These are phyloP conservation scores for Ophidiomyces ophidiicola DNA, from an alignment of 2,329 filamentous ascomycete genomes.

Conservation along the genomic window DNA sequence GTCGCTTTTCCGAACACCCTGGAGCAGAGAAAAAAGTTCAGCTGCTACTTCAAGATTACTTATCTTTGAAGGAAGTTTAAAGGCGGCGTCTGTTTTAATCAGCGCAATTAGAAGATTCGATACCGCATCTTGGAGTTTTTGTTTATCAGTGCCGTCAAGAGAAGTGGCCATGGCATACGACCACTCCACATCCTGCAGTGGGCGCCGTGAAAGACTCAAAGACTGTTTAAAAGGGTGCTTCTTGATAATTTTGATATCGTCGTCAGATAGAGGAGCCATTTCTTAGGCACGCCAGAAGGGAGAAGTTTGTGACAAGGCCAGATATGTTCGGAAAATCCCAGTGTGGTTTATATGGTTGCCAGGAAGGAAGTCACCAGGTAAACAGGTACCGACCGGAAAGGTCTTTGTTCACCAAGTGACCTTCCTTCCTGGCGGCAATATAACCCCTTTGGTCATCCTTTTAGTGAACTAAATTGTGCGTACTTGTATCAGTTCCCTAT, in stretches of 20 bases:
- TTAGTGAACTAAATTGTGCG: no score
- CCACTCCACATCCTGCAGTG: slow-evolving; percentile 7
- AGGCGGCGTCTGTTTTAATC: slow-evolving; percentile 6
- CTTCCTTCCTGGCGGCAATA: no score
- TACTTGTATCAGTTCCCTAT: no score
- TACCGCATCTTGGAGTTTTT: slow-evolving; percentile 2
- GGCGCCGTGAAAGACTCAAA: background rate
- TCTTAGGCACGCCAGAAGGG: no score
- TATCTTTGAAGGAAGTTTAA: slow-evolving; percentile 3
- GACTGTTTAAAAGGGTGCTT: slow-evolving; percentile 4
- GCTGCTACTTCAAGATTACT: slow-evolving; percentile 2
- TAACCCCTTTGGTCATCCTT: no score
- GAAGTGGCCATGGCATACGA: slow-evolving; percentile 1
- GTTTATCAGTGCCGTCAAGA: background rate
- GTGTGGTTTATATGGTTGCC: no score
- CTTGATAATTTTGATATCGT: slow-evolving; percentile 6
- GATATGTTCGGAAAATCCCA: no score
- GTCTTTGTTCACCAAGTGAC: no score
- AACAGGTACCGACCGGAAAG: no score
- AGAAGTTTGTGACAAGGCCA: no score
- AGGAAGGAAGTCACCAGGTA: no score
- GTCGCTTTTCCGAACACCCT: background rate
- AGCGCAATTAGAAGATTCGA: slow-evolving; percentile 8
- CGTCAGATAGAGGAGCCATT: slow-evolving; percentile 8
- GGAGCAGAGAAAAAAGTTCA: slow-evolving; percentile 6